phyloP scores from a whole-genome alignment of 2,329 filamentous ascomycete genomes.

The Epichloe bromicola region DNA sequence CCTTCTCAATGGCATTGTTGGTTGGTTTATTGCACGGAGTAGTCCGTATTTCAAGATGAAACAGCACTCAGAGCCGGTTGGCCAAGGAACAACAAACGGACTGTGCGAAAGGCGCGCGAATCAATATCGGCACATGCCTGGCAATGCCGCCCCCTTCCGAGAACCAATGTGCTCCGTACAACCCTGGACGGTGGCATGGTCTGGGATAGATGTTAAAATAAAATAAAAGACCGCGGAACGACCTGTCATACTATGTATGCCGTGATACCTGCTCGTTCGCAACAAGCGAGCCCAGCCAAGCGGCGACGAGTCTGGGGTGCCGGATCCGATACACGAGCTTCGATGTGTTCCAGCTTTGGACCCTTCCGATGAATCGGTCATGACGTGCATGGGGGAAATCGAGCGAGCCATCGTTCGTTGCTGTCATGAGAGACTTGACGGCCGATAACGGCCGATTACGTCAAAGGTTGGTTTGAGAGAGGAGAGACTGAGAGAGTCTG shows the following conservation, averaged over 20 bases:
- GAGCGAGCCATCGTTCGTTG: no score
- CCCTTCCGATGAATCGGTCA: no score
- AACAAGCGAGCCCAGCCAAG: neutral
- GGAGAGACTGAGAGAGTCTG: no score
- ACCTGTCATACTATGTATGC: no score
- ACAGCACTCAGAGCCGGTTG: neutral
- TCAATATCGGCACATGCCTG: neutral
- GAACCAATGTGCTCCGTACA: neutral
- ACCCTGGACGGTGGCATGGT: neutral
- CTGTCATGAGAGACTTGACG: no score
- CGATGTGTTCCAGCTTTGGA: no score
- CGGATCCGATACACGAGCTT: no score
- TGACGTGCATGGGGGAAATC: no score
- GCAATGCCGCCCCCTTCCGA: neutral
- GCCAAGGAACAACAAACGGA: slow-evolving; percentile 1
- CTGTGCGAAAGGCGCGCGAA: neutral
- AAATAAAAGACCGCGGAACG: neutral
- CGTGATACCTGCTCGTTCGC: no score
- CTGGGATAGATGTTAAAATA: neutral
- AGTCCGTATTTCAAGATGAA: neutral
- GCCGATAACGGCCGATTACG: no score
- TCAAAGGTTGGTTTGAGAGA: no score
- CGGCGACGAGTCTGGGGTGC: no score
- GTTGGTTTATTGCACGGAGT: neutral
- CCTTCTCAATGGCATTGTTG: neutral